Conservation (phyloP, 2,329 filamentous ascomycete species). For the Fusarium haematococcum region DNA sequence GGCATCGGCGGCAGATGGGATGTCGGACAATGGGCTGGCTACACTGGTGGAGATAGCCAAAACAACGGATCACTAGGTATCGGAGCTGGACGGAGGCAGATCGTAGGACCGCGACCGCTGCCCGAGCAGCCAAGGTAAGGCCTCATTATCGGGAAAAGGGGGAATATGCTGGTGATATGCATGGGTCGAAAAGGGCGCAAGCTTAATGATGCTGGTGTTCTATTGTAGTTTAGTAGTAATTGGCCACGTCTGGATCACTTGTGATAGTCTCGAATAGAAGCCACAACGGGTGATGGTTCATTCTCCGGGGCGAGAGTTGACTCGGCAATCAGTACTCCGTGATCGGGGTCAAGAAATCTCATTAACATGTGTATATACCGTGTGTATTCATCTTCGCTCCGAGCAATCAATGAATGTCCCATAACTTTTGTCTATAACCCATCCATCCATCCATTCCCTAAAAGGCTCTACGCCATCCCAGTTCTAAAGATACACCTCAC, state of each 20-base stretch:
- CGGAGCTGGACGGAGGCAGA: conserved; percentile 78
- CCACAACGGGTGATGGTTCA: not conserved
- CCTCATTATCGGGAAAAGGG: conserved; percentile 7
- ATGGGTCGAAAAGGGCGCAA: not conserved
- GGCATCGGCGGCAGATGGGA: conserved; percentile 79
- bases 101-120: conserved; percentile 80
- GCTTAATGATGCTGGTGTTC: not conserved
- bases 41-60: conserved; percentile 79
- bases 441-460: conserved; percentile 1
- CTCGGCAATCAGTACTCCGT: not conserved
- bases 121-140: conserved; percentile 55
- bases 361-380: not conserved
- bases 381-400: conserved; percentile 6
- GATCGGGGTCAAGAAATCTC: not conserved
- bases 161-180: not conserved
- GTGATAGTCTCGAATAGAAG: not conserved
- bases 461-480: conserved; percentile 16
- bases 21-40: conserved; percentile 80
- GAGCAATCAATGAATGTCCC: conserved; percentile 1
- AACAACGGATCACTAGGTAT: conserved; percentile 75
- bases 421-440: conserved; percentile 27
- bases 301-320: not conserved
- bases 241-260: not conserved
- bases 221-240: not conserved
- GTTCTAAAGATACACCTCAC: conserved; percentile 6